These are phyloP conservation scores for Nakazawaea wickerhamii DNA, from an alignment of 805 yeast genomes.

Conservation along the genomic window DNA sequence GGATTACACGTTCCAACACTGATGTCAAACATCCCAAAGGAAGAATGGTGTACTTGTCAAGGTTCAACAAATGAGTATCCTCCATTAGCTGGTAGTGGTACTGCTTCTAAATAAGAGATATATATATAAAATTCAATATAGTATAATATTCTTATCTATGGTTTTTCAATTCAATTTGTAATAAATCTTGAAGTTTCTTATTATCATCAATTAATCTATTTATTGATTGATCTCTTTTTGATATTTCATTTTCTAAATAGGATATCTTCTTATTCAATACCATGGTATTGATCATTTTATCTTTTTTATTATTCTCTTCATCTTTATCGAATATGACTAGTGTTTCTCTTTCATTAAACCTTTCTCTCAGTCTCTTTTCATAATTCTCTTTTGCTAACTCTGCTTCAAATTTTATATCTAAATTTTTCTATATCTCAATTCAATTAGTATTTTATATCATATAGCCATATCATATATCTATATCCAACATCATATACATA, in stretches of 20 bases:
- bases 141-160: no score
- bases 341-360: background rate
- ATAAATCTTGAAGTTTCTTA: slow-evolving; percentile 6
- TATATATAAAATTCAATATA: no score
- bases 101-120: slow-evolving; percentile 8
- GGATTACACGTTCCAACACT: slow-evolving; percentile 38
- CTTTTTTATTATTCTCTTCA: background rate
- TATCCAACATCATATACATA: background rate
- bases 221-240: slow-evolving; percentile 1
- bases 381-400: background rate
- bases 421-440: background rate
- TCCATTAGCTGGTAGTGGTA: slow-evolving; percentile 31
- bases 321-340: background rate
- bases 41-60: slow-evolving; percentile 32
- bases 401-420: background rate
- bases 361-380: background rate
- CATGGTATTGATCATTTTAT: background rate
- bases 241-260: slow-evolving; percentile 1
- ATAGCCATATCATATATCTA: background rate
- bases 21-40: slow-evolving; percentile 30
- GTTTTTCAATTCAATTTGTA: slow-evolving; percentile 1
- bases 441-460: background rate
- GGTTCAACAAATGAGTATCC: slow-evolving; percentile 29
- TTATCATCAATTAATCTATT: background rate
- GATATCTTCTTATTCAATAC: slow-evolving; percentile 6